A percentile compares a stretch with the other conserved stretches of the same genome.
Conservation (phyloP, 129 eudicot species). For the Sambucus nigra region DNA sequence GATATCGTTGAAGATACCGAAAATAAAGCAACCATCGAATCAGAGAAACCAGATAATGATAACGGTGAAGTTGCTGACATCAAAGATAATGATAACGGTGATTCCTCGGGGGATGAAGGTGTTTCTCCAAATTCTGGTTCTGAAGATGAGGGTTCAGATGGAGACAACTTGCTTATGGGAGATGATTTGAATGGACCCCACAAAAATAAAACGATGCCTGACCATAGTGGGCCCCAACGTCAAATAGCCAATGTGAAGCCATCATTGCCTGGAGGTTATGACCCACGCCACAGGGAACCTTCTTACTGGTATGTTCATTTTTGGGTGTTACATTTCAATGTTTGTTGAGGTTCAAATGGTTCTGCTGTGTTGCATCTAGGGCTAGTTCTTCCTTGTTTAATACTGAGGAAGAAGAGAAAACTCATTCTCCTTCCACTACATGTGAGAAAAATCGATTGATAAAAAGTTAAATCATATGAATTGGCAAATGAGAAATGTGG, state of each 20-base stretch:
- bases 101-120: conserved; percentile 37
- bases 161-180: conserved; percentile 33
- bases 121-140: conserved; percentile 41
- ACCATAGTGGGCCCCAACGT: conserved; percentile 15
- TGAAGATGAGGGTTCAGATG: conserved; percentile 50
- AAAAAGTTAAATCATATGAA: too few species aligned
- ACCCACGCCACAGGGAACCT: conserved; percentile 92
- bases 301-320: conserved; percentile 40
- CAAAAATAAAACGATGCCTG: conserved; percentile 26
- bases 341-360: neutral
- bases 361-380: too few species aligned
- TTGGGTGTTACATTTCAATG: too few species aligned
- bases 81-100: conserved; percentile 21
- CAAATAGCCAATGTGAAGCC: conserved; percentile 22
- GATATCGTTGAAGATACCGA: conserved; percentile 63
- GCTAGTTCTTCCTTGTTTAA: too few species aligned
- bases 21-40: conserved; percentile 7
- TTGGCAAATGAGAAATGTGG: too few species aligned
- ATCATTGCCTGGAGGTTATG: conserved; percentile 71
- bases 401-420: too few species aligned
- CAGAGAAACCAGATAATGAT: conserved; percentile 15
- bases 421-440: too few species aligned
- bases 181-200: conserved; percentile 22
- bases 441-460: too few species aligned
- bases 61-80: conserved; percentile 15